Evolutionary conservation across 2,329 filamentous ascomycete species (phyloP).

Genomic region (Blastomyces emzantsi): DNA sequence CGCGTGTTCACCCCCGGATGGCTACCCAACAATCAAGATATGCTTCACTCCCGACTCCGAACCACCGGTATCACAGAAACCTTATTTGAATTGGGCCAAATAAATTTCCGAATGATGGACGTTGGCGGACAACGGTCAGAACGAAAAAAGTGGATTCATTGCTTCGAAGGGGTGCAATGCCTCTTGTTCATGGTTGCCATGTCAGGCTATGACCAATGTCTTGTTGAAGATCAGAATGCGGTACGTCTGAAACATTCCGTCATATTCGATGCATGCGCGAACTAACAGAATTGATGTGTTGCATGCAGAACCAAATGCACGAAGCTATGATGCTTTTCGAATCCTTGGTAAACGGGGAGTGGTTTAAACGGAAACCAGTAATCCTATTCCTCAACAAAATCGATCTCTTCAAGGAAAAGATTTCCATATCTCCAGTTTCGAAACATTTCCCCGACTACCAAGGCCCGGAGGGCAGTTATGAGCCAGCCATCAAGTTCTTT

Average conservation of each 20-base stretch:
- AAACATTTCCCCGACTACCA: constrained; percentile 72
- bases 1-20: constrained; percentile 68
- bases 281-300: constrained; percentile 14
- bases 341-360: constrained; percentile 75
- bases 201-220: constrained; percentile 90
- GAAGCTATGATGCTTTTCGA: constrained; percentile 82
- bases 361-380: constrained; percentile 72
- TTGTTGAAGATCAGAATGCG: constrained; percentile 93
- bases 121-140: constrained; percentile 87
- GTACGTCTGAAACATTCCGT: constrained; percentile 47
- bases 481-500: constrained; percentile 70
- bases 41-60: constrained; percentile 77
- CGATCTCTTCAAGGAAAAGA: constrained; percentile 72
- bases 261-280: not conserved
- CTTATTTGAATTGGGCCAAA: constrained; percentile 79
- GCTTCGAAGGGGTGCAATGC: constrained; percentile 89
- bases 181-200: constrained; percentile 90
- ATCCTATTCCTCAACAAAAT: constrained; percentile 86
- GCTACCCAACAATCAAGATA: constrained; percentile 87
- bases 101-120: constrained; percentile 96
- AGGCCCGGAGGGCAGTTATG: constrained; percentile 61
- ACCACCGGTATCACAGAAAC: constrained; percentile 97
- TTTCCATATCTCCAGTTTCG: constrained; percentile 60
- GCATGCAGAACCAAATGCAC: constrained; percentile 73
- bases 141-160: constrained; percentile 96